Evolutionary conservation across 139 green algal species (phyloP).

Genomic region (Chlorella sp.): DNA sequence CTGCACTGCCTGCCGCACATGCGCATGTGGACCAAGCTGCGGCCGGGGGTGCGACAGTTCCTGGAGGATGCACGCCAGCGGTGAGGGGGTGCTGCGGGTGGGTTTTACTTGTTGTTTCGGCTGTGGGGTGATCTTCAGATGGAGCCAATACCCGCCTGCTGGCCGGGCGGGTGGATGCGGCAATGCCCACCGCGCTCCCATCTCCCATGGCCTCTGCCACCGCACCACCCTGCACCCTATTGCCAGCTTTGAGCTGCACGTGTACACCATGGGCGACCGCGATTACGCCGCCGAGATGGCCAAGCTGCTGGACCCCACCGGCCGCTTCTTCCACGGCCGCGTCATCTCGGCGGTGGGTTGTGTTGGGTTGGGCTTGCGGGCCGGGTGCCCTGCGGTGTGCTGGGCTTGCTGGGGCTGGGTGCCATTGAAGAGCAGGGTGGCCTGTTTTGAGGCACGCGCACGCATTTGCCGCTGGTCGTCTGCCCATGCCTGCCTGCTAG

Average conservation of each 20-base stretch:
- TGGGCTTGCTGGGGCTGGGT: not conserved
- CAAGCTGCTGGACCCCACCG: conserved; percentile 79
- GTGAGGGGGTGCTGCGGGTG: not conserved
- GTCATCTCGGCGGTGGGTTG: conserved; percentile 63
- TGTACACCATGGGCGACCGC: conserved; percentile 97
- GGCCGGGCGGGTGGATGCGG: not conserved
- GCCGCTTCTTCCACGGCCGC: conserved; percentile 70
- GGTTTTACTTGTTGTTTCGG: not conserved
- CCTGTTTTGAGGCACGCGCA: too few relatives aligned
- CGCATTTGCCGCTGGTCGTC: too few relatives aligned
- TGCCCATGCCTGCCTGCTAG: too few relatives aligned
- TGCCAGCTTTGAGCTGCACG: conserved; percentile 74
- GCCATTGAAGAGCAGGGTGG: too few relatives aligned
- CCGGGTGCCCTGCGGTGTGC: too few relatives aligned
- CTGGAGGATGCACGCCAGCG: conserved; percentile 49
- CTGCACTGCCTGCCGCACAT: conserved; percentile 78
- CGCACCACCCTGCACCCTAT: not conserved
- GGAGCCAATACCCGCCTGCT: not conserved
- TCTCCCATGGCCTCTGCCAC: not conserved
- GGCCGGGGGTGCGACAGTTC: conserved; percentile 78
- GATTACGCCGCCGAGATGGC: conserved; percentile 89
- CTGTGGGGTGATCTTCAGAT: not conserved
- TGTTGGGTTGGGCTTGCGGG: not conserved
- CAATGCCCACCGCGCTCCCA: not conserved
- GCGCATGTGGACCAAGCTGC: conserved; percentile 94